Base-by-base conservation (phyloP, 2,329 filamentous ascomycete genomes). In the Penicillium palitans region DNA sequence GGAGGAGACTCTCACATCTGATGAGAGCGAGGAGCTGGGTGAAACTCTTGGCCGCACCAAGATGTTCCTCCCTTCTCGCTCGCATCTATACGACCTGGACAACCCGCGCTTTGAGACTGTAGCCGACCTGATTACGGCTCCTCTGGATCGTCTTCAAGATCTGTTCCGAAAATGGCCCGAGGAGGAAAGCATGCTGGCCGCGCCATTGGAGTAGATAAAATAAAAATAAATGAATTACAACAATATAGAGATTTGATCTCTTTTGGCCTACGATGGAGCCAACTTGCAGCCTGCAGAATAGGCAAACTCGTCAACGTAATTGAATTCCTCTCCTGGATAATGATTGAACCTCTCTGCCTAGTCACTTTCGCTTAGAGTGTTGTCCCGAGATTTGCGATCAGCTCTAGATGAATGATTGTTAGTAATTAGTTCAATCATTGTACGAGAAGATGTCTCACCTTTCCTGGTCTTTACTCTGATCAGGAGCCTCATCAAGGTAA, bases 21-120 rank as follows among this genome's bases (percentile, higher is more conserved):
- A 70, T 0, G 72, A 76, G 5, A 78, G 76, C 0, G 67, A 76
- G 25, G 54, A 65, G 0, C 60, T 83, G 45, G 75, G 78, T 3
- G 72, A 63, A 6, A 79, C 72, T 19, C 85, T 86, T 59, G 70
- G 64, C 3, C 75, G 80, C 2, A 85, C 82, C 7, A 86, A 86
- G 72, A 70, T 71, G 27, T 82, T 86, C 64, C 79, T 81, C 1
- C 83, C 83, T 1, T 72, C 80, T 1, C 77, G 80, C 25, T 80
- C 78, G 37, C 83, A 85, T 67, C 81, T 82, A 0, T 72, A 65
- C n/a, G 76, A 79, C 2, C 80, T 80, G 0, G 77, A 83, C 59
- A 78, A 79, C 37, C 82, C 83, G 3, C 81, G 81, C 0, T 86
- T 84, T 58, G 83, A 87, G 75, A 83, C 80, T 0, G 81, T 78